Evolutionary conservation across 73 alveolate genomes (phyloP).

Genomic region (Tetrahymena malaccensis): DNA sequence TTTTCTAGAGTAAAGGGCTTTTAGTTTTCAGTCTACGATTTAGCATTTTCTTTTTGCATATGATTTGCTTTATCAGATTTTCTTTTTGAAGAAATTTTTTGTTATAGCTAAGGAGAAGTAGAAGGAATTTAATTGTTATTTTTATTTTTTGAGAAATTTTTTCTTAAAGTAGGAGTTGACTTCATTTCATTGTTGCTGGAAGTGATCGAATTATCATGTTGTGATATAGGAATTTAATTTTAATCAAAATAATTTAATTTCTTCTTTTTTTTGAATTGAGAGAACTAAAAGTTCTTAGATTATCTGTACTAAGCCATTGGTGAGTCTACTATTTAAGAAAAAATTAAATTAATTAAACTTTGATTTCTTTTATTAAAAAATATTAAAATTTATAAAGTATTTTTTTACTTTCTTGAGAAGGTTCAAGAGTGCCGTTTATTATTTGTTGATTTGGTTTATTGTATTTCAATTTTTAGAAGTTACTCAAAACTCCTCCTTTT

Average conservation of each 20-base stretch:
- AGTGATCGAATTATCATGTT: neutral
- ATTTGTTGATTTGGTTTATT: neutral
- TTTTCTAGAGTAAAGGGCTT: neutral
- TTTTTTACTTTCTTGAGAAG: neutral
- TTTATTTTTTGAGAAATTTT: neutral
- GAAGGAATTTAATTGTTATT: neutral
- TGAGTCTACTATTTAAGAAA: neutral
- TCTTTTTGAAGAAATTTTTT: neutral
- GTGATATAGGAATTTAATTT: neutral
- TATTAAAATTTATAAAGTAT: neutral
- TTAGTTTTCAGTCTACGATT: neutral
- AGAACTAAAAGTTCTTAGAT: neutral
- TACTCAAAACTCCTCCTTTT: neutral
- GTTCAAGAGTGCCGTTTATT: neutral
- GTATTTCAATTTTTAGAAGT: neutral
- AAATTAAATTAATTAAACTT: neutral
- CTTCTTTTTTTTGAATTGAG: neutral
- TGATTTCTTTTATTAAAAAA: too few relatives aligned
- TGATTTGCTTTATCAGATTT: neutral
- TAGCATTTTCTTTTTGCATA: neutral
- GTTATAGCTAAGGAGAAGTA: neutral
- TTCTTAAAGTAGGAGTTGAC: neutral
- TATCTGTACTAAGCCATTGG: neutral
- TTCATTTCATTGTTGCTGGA: neutral
- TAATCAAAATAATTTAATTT: neutral